Conservation (phyloP, 1,284 basidiomycete genomes). For the Ustilago vetiveriae region DNA sequence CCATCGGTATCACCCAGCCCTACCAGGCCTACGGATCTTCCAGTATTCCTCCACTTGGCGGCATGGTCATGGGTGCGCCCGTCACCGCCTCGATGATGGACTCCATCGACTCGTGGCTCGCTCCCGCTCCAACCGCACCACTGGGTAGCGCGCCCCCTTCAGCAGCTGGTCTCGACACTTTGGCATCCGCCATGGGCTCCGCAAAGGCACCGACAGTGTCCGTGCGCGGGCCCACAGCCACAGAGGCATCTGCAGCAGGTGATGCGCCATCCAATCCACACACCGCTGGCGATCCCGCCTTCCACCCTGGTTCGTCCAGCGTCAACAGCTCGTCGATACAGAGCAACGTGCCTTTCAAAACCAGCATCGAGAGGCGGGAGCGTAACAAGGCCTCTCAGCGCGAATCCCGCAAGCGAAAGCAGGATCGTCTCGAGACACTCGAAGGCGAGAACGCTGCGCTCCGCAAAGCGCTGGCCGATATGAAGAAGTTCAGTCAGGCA, state of each 20-base stretch:
- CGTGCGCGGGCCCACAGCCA: constrained; percentile 14
- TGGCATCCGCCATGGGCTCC: background rate
- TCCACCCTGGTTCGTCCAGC: constrained; percentile 24
- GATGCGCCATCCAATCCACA: constrained; percentile 10
- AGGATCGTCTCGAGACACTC: constrained; percentile 43
- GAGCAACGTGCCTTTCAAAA: constrained; percentile 31
- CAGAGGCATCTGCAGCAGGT: constrained; percentile 2
- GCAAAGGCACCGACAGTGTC: background rate
- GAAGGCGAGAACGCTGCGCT: constrained; percentile 44
- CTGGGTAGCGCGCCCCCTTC: background rate
- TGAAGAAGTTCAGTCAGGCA: constrained; percentile 41
- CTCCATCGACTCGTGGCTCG: constrained; percentile 39
- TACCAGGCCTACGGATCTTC: constrained; percentile 7
- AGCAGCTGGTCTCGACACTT: background rate
- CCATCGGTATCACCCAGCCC: background rate
- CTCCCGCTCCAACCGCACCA: constrained; percentile 15
- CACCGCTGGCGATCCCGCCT: background rate
- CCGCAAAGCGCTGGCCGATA: constrained; percentile 43
- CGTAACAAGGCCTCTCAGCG: constrained; percentile 49
- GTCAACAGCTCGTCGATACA: constrained; percentile 1
- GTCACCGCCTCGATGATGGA: constrained; percentile 21
- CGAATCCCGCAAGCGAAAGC: constrained; percentile 50
- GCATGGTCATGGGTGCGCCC: constrained; percentile 23
- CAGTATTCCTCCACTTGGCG: constrained; percentile 10
- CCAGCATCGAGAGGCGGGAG: constrained; percentile 43